Conservation (phyloP, 2,329 filamentous ascomycete species). For the Botrytis squamosa region DNA sequence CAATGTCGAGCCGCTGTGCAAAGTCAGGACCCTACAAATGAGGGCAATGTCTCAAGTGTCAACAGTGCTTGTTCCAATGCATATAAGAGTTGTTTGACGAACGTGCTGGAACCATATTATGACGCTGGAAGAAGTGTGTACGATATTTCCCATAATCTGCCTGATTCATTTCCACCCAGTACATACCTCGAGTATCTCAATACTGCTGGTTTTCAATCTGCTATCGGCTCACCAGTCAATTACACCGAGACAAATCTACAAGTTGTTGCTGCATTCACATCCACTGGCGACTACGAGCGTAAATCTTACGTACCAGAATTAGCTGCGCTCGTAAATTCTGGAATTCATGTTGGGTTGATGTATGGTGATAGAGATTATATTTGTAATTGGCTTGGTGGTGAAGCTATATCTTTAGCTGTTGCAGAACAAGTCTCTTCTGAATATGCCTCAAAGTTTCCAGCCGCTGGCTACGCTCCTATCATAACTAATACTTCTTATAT, state of each 20-base stretch:
- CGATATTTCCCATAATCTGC: constrained; percentile 40
- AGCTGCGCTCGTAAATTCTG: constrained; percentile 58
- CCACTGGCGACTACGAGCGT: constrained; percentile 61
- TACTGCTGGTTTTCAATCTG: constrained; percentile 55
- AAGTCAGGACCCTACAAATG: constrained; percentile 43
- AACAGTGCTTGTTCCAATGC: constrained; percentile 41
- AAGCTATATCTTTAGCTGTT: constrained; percentile 66
- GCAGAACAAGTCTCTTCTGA: constrained; percentile 47
- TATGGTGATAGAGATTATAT: constrained; percentile 66
- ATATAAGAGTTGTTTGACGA: constrained; percentile 38
- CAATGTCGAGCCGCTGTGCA: constrained; percentile 49
- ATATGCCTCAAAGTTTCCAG: constrained; percentile 56
- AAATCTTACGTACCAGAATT: constrained; percentile 59
- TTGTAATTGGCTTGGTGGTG: constrained; percentile 72
- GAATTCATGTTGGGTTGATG: constrained; percentile 68
- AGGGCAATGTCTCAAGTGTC: constrained; percentile 42
- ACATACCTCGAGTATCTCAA: constrained; percentile 67
- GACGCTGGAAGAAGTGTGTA: constrained; percentile 40
- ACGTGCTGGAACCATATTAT: constrained; percentile 40
- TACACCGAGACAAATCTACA: constrained; percentile 51
- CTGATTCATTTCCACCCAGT: constrained; percentile 61
- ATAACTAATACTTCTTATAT: constrained; percentile 66
- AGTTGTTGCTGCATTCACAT: constrained; percentile 48
- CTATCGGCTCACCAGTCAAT: constrained; percentile 62
- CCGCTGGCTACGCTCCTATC: constrained; percentile 71